Evolutionary conservation across 345 rosid species (phyloP).

Genomic region (Populus davidiana): DNA sequence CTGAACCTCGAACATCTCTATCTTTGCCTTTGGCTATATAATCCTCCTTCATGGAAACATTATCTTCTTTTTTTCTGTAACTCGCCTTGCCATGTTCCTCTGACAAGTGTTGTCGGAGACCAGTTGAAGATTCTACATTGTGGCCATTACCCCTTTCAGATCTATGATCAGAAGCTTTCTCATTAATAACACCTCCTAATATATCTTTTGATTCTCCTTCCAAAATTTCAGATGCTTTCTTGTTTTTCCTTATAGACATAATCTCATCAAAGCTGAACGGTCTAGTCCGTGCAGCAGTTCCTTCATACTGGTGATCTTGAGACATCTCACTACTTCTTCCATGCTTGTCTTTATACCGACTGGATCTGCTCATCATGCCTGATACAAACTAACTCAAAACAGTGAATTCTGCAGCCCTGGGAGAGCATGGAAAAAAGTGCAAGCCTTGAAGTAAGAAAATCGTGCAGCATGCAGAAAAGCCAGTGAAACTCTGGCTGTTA

Average conservation of each 20-base stretch:
- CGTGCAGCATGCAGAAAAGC: background rate
- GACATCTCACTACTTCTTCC: constrained; percentile 27
- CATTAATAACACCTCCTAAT: constrained; percentile 22
- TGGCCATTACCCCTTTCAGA: constrained; percentile 31
- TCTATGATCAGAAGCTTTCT: constrained; percentile 30
- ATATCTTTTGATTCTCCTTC: constrained; percentile 25
- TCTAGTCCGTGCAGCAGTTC: constrained; percentile 87
- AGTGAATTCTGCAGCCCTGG: background rate
- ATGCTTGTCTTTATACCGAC: constrained; percentile 38
- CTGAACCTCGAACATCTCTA: constrained; percentile 27
- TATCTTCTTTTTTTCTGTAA: constrained; percentile 31
- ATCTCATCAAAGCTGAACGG: constrained; percentile 78
- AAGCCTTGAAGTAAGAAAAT: background rate
- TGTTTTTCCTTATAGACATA: constrained; percentile 60
- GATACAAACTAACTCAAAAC: background rate
- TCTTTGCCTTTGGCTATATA: constrained; percentile 11
- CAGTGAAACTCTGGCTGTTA: background rate
- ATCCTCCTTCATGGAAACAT: constrained; percentile 9
- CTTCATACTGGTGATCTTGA: constrained; percentile 32
- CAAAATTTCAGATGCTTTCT: constrained; percentile 39
- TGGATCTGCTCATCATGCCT: constrained; percentile 54
- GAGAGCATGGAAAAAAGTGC: background rate
- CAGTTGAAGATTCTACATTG: constrained; percentile 20
- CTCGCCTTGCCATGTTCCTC: constrained; percentile 39
- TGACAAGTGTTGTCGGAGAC: constrained; percentile 20